Evolutionary conservation across 306 rosid genomes (phyloP).

Genomic region (Quercus robur): DNA sequence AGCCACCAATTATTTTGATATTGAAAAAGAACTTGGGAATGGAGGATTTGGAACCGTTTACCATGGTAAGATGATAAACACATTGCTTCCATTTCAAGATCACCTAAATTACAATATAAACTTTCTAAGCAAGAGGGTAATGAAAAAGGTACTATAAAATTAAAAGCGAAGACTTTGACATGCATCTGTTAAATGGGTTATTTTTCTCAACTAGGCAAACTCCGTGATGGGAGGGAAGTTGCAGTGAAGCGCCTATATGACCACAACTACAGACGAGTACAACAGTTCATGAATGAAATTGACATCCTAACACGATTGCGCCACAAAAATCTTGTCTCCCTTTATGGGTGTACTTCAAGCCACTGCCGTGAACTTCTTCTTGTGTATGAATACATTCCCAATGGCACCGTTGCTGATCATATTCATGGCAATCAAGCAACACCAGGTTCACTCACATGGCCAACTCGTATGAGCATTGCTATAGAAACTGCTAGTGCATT

Average conservation of each 20-base stretch:
- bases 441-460: constrained; percentile 34
- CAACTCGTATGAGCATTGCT: constrained; percentile 51
- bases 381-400: constrained; percentile 58
- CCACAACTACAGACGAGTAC: constrained; percentile 46
- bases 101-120: too few relatives aligned
- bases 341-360: constrained; percentile 64
- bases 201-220: constrained; percentile 38
- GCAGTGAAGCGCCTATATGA: constrained; percentile 62
- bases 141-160: too few relatives aligned
- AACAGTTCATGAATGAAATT: constrained; percentile 56
- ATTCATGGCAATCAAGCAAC: constrained; percentile 38
- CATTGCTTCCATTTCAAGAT: too few relatives aligned
- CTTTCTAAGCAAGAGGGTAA: too few relatives aligned
- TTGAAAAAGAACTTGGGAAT: constrained; percentile 38
- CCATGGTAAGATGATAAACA: too few relatives aligned
- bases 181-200: neutral
- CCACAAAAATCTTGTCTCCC: constrained; percentile 54
- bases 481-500: constrained; percentile 59
- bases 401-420: constrained; percentile 61
- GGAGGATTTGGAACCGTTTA: constrained; percentile 44
- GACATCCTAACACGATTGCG: constrained; percentile 51
- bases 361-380: constrained; percentile 50
- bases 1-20: constrained; percentile 41
- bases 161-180: neutral
- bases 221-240: constrained; percentile 68